A percentile compares a stretch with the other conserved stretches of the same genome.
Conservation (phyloP, 495 filamentous ascomycete genomes). For the Bathelium albidoporum region DNA sequence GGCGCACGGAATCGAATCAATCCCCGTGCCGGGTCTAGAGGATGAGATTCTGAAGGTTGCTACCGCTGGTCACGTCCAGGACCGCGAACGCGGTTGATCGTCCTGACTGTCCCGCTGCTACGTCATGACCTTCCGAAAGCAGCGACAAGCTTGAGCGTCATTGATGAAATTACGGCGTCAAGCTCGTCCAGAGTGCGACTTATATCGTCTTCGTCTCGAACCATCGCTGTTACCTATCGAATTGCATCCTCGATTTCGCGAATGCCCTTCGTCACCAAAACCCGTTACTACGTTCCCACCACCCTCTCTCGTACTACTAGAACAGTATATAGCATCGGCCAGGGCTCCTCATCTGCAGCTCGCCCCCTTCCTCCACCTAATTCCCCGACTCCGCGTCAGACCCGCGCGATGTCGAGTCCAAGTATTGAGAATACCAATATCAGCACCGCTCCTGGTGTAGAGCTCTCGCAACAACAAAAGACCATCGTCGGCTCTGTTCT, state of each 20-base stretch:
- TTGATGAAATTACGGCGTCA: not conserved
- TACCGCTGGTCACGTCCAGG: constrained; percentile 61
- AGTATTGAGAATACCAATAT: constrained; percentile 41
- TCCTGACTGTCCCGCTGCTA: not conserved
- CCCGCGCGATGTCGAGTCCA: constrained; percentile 7
- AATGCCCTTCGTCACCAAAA: constrained; percentile 3
- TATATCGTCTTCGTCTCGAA: not conserved
- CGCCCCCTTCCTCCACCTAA: not conserved
- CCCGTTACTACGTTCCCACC: constrained; percentile 2
- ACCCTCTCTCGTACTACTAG: constrained; percentile 8
- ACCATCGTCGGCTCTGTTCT: constrained; percentile 46
- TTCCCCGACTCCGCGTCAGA: not conserved
- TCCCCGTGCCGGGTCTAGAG: constrained; percentile 66
- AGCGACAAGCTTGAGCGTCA: not conserved
- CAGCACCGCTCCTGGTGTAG: constrained; percentile 38
- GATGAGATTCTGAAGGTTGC: constrained; percentile 71
- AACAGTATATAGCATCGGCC: not conserved
- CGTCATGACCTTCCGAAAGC: not conserved
- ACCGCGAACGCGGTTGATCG: not conserved
- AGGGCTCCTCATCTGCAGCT: not conserved
- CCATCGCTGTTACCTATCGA: not conserved
- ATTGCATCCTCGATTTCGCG: not conserved
- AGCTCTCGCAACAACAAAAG: constrained; percentile 36
- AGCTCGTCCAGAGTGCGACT: not conserved
- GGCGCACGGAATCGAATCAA: constrained; percentile 61